Evolutionary conservation across 2,329 filamentous ascomycete species (phyloP).

Genomic region (Fusarium fracticaudum): DNA sequence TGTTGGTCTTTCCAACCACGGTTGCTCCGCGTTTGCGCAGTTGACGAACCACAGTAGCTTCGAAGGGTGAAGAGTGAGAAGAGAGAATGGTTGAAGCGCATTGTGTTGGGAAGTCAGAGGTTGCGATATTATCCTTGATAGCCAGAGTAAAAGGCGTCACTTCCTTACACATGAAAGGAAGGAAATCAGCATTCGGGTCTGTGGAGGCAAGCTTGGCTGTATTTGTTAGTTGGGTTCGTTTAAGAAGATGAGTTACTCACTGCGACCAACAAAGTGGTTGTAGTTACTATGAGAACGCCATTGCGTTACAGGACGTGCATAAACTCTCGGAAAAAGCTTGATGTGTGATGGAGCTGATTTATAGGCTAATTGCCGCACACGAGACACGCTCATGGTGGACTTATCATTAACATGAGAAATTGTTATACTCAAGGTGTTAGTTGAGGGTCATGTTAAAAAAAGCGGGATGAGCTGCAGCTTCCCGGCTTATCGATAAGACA

Average conservation of each 20-base stretch:
- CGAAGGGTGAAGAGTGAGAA: slow-evolving; percentile 78
- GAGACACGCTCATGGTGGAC: slow-evolving; percentile 47
- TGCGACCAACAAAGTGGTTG: slow-evolving; percentile 50
- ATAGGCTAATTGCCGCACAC: slow-evolving; percentile 39
- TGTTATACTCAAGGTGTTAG: slow-evolving; percentile 4
- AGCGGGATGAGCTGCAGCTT: slow-evolving; percentile 25
- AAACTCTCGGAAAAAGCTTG: neutral
- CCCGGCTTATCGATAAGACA: slow-evolving; percentile 38
- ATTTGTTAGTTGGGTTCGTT: slow-evolving; percentile 6
- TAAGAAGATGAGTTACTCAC: slow-evolving; percentile 36
- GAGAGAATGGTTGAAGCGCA: slow-evolving; percentile 81
- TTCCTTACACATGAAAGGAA: slow-evolving; percentile 32
- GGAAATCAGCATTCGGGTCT: neutral
- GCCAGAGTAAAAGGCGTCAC: slow-evolving; percentile 59
- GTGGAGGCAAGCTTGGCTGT: slow-evolving; percentile 17
- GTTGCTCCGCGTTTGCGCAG: slow-evolving; percentile 70
- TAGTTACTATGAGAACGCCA: slow-evolving; percentile 45
- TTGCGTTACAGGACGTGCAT: slow-evolving; percentile 24
- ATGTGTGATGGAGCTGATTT: neutral
- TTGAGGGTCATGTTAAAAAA: slow-evolving; percentile 5
- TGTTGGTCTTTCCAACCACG: slow-evolving; percentile 83
- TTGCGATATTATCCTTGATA: slow-evolving; percentile 83
- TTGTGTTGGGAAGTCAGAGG: slow-evolving; percentile 74
- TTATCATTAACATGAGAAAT: slow-evolving; percentile 36
- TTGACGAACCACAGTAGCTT: slow-evolving; percentile 80